A percentile compares a stretch with the other conserved stretches of the same genome.
Conservation (phyloP, 352 stramenopile species). For the Blastocystis hominis region DNA sequence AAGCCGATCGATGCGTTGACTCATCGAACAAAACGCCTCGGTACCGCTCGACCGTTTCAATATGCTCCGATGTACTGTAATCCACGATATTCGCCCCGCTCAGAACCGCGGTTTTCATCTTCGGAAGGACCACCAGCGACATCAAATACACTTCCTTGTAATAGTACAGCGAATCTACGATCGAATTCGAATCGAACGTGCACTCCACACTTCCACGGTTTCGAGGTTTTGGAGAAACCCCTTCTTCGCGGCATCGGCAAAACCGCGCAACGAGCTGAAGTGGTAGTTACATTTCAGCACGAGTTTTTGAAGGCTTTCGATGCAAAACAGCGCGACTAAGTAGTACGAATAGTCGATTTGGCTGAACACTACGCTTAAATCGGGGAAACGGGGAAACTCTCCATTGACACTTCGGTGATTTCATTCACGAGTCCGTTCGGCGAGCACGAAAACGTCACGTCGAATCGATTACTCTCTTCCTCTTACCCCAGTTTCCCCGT, state of each 20-base stretch:
- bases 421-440: neutral
- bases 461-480: neutral
- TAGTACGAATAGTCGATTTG: neutral
- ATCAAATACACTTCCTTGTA: neutral
- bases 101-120: neutral
- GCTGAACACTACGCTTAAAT: neutral
- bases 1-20: neutral
- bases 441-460: neutral
- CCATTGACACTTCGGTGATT: neutral
- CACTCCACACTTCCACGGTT: neutral
- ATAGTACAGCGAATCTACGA: neutral
- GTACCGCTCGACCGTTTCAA: neutral
- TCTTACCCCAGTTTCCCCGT: neutral
- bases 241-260: neutral
- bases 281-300: neutral
- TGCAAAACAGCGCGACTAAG: constrained; percentile 3
- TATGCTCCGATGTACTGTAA: neutral
- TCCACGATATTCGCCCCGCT: neutral
- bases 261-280: neutral
- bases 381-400: neutral
- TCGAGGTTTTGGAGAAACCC: neutral
- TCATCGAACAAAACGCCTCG: neutral
- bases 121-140: neutral
- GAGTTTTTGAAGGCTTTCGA: neutral
- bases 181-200: neutral